Evolutionary conservation across 1,284 basidiomycete genomes (phyloP).

Genomic region (Lignosus rhinocerotis): DNA sequence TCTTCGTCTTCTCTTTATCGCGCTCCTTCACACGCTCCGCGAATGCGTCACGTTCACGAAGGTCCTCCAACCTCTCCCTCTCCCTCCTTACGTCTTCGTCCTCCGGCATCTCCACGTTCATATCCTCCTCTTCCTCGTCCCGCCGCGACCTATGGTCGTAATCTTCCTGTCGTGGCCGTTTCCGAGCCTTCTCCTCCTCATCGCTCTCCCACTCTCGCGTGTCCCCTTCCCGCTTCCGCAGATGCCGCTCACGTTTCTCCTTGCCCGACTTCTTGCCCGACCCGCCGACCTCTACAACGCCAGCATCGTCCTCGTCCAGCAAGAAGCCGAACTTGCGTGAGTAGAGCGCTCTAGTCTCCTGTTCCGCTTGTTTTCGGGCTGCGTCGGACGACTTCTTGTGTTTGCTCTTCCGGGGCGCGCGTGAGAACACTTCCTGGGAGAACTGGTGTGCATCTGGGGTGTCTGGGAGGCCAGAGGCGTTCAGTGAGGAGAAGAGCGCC

Average conservation of each 20-base stretch:
- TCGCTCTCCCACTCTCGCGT: conserved; percentile 85
- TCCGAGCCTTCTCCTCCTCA: conserved; percentile 78
- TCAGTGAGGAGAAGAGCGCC: conserved; percentile 73
- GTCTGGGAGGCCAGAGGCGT: conserved; percentile 78
- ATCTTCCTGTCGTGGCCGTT: conserved; percentile 57
- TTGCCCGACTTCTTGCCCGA: conserved; percentile 24
- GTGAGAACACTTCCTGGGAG: conserved; percentile 73
- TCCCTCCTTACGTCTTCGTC: conserved; percentile 74
- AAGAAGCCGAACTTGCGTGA: conserved; percentile 79
- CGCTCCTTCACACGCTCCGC: conserved; percentile 84
- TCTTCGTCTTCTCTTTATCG: conserved; percentile 86
- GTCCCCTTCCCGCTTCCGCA: conserved; percentile 80
- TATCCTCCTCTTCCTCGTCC: conserved; percentile 33
- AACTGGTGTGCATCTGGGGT: conserved; percentile 80
- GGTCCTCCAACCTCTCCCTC: conserved; percentile 76
- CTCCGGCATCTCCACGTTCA: conserved; percentile 57
- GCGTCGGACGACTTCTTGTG: conserved; percentile 59
- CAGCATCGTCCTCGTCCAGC: conserved; percentile 67
- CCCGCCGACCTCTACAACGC: conserved; percentile 40
- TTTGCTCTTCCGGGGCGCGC: conserved; percentile 74
- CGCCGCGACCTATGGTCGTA: conserved; percentile 27
- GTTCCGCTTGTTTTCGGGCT: conserved; percentile 64
- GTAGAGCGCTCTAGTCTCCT: conserved; percentile 69
- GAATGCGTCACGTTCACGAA: conserved; percentile 90
- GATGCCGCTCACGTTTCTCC: conserved; percentile 61